Evolutionary conservation across 1,284 basidiomycete genomes (phyloP).

Genomic region (Pisolithus thermaeus): DNA sequence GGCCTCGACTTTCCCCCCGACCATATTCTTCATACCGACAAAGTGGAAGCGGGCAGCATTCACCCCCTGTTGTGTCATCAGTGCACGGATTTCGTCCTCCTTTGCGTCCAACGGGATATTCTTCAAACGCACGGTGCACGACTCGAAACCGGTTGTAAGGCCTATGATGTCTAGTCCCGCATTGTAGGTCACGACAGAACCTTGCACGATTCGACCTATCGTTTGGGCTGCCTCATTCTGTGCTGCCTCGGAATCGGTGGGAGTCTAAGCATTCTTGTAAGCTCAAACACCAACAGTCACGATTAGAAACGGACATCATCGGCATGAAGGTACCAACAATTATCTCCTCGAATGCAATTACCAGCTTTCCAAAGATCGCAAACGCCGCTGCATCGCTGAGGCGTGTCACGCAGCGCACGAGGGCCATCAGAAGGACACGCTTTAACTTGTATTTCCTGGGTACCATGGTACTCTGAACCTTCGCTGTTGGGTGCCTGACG

Average conservation of each 20-base stretch:
- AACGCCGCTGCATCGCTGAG: too few relatives aligned
- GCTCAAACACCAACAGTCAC: neutral
- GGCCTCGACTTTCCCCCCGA: conserved; percentile 1
- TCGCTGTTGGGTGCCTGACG: too few relatives aligned
- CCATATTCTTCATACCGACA: conserved; percentile 15
- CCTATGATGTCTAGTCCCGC: conserved; percentile 39
- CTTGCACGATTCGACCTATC: conserved; percentile 37
- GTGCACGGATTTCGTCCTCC: conserved; percentile 29
- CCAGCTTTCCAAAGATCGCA: neutral
- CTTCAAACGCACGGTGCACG: conserved; percentile 38
- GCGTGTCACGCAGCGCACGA: too few relatives aligned
- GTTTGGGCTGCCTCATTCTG: conserved; percentile 32
- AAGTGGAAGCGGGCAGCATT: conserved; percentile 27
- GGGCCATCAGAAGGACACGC: too few relatives aligned
- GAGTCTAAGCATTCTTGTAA: neutral
- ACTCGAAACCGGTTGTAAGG: conserved; percentile 44
- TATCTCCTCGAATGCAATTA: neutral
- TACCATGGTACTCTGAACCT: too few relatives aligned
- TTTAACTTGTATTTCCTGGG: too few relatives aligned
- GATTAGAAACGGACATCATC: neutral
- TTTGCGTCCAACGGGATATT: conserved; percentile 33
- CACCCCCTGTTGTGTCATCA: conserved; percentile 35
- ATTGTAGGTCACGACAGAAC: conserved; percentile 43
- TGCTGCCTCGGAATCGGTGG: neutral
- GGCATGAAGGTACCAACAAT: neutral